Evolutionary conservation across 352 stramenopile genomes (phyloP).

Genomic region (Phytopythium kandeliae): DNA sequence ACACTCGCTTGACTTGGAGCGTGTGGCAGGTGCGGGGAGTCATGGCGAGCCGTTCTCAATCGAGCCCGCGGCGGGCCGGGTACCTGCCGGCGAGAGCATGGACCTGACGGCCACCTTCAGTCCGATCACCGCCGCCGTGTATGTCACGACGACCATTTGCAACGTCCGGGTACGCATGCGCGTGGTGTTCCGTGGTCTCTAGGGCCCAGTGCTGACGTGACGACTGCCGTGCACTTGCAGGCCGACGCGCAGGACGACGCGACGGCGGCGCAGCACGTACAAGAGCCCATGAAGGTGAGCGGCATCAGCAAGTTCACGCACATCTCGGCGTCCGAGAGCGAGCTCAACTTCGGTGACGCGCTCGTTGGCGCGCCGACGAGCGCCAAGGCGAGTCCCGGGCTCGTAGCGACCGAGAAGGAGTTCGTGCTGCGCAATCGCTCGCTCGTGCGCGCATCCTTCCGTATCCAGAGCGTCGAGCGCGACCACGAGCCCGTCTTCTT

Average conservation of each 20-base stretch:
- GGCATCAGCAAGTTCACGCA: conserved; percentile 89
- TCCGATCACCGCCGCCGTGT: conserved; percentile 73
- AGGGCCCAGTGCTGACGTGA: too few species aligned
- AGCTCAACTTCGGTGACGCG: conserved; percentile 83
- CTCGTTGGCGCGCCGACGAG: conserved; percentile 54
- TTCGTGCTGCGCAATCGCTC: conserved; percentile 89
- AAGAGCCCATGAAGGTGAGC: conserved; percentile 80
- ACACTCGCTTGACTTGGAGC: background rate
- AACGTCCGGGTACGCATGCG: conserved; percentile 39
- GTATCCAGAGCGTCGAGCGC: conserved; percentile 61
- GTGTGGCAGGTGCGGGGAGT: conserved; percentile 30
- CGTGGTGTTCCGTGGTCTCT: background rate
- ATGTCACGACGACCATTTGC: conserved; percentile 75
- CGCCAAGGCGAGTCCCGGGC: conserved; percentile 11
- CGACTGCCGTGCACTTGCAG: background rate
- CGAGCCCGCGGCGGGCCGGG: conserved; percentile 51
- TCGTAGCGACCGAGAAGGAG: conserved; percentile 50
- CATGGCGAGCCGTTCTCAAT: conserved; percentile 77
- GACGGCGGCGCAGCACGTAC: conserved; percentile 11
- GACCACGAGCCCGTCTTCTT: conserved; percentile 86
- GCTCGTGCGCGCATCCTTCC: conserved; percentile 85
- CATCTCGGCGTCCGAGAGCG: conserved; percentile 69
- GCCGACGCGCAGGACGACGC: background rate
- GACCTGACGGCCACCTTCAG: conserved; percentile 73
- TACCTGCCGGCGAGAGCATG: conserved; percentile 55